Evolutionary conservation across 768 basidiomycete genomes (phyloP), one percentile per base, ranked within the genome.

Genomic region (Mycena galericulata): DNA sequence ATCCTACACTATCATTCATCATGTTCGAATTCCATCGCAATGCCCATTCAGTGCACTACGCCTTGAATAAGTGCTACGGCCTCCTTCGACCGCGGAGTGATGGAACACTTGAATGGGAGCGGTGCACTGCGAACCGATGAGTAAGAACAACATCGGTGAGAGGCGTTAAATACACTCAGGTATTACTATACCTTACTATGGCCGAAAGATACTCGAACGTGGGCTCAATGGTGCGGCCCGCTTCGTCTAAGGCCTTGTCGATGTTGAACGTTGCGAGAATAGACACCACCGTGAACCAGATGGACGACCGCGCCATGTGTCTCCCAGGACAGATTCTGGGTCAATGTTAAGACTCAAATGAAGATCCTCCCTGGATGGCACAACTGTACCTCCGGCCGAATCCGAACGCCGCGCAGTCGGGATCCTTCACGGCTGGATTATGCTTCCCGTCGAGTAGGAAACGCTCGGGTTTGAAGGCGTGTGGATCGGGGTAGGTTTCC

Each of bases 241-340:
- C 17, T 20, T 50, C 65, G 20, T 32, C 49, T 2, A 47, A n/a
- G 49, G 65, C 54, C n/a, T 67, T 57, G 1, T 11, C 22, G 20
- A 67, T 60, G 24, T 67, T 46, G 30, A 67, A 53, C 7, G 38
- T 26, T 9, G 65, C 29, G 22, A 65, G 38, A 6, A 56, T 26
- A n/a, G 41, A 50, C 46, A 29, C 65, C 8, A 43, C 24, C 24
- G 56, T 45, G 38, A 60, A 36, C 47, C 57, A 67, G 29, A 67
- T n/a, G 1, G 57, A 38, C 17, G 50, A 22, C 5, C 14, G 40
- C 22, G 54, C 63, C 54, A 67, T 59, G 43, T 60, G 38, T 7
- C 47, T 22, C 14, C 65, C 65, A 10, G 57, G 57, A 18, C 57
- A 83, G 8, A 36, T 6, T 14, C 34, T 36, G 34, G 6, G 32